A percentile compares a stretch with the other conserved stretches of the same genome.
These are phyloP conservation scores for Trametes polyzona DNA, from an alignment of 1,284 basidiomycete genomes.

Conservation along the genomic window DNA sequence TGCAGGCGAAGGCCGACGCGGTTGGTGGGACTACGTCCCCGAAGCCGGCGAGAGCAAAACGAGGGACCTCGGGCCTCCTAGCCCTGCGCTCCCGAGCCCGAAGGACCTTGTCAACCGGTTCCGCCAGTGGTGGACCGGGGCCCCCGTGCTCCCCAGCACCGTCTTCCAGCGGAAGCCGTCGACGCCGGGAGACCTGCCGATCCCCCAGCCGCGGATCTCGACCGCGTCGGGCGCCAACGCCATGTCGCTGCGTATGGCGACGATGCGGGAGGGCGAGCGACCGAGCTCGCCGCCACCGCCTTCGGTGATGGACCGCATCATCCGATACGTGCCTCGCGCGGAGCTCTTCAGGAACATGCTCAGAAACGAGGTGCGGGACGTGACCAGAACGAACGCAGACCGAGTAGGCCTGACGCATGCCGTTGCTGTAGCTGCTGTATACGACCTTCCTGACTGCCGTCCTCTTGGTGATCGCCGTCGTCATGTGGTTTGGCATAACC, in stretches of 20 bases:
- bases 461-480: conserved; percentile 52
- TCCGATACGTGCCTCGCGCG: conserved; percentile 56
- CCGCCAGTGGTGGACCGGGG: conserved; percentile 22
- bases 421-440: conserved; percentile 51
- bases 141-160: conserved; percentile 18
- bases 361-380: conserved; percentile 58
- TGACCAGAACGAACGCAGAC: background rate
- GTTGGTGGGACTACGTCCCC: conserved; percentile 61
- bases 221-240: conserved; percentile 13
- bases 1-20: conserved; percentile 36
- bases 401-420: background rate
- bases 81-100: conserved; percentile 3
- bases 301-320: conserved; percentile 49
- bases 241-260: conserved; percentile 19
- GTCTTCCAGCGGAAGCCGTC: conserved; percentile 35
- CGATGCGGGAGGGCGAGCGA: conserved; percentile 10
- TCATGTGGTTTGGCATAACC: conserved; percentile 56
- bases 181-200: conserved; percentile 26
- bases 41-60: conserved; percentile 15
- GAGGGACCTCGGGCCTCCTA: conserved; percentile 3
- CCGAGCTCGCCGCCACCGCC: conserved; percentile 35
- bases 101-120: conserved; percentile 14
- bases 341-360: conserved; percentile 51
- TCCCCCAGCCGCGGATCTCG: conserved; percentile 31
- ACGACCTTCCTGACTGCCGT: conserved; percentile 57